Evolutionary conservation across 345 rosid species (phyloP).

Genomic region (Orychophragmus violaceus): DNA sequence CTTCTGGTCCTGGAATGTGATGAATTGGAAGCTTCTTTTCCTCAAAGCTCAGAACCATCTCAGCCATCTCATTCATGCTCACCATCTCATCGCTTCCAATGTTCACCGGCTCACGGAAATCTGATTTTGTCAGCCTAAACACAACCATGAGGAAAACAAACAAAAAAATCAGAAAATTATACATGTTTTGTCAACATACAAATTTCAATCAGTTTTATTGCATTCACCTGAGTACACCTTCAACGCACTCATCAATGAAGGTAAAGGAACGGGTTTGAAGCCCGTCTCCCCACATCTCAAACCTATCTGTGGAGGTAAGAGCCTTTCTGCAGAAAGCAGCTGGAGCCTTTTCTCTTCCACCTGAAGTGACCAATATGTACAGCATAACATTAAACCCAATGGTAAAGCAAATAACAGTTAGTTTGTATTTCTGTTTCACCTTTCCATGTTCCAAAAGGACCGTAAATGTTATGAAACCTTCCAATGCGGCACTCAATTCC

Average conservation of each 20-base stretch:
- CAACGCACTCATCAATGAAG: slow-evolving; percentile 98
- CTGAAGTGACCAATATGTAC: slow-evolving; percentile 29
- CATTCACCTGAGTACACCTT: slow-evolving; percentile 87
- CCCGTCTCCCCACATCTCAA: slow-evolving; percentile 99
- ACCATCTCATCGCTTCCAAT: slow-evolving; percentile 99
- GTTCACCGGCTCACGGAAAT: slow-evolving; percentile 97
- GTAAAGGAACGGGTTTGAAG: slow-evolving; percentile 95
- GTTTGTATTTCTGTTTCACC: slow-evolving; percentile 34
- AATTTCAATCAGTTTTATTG: neutral
- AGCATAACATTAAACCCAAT: neutral
- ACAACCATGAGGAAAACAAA: neutral
- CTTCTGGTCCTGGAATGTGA: slow-evolving; percentile 98
- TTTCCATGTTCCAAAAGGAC: slow-evolving; percentile 99
- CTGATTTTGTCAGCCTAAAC: slow-evolving; percentile 83
- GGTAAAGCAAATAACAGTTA: neutral
- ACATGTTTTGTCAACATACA: neutral
- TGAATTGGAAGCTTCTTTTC: slow-evolving; percentile 83
- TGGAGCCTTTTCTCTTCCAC: slow-evolving; percentile 99
- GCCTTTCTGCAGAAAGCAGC: slow-evolving; percentile 99
- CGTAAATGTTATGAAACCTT: slow-evolving; percentile 96
- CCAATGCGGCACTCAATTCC: slow-evolving; percentile 92
- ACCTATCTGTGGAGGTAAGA: slow-evolving; percentile 70
- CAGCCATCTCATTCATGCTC: slow-evolving; percentile 99
- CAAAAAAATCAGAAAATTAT: neutral
- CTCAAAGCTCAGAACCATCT: slow-evolving; percentile 89